A percentile compares a stretch with the other conserved stretches of the same genome.
These are phyloP conservation scores for Lentinula novae-zelandiae DNA, from an alignment of 1,284 basidiomycete genomes.

Conservation along the genomic window DNA sequence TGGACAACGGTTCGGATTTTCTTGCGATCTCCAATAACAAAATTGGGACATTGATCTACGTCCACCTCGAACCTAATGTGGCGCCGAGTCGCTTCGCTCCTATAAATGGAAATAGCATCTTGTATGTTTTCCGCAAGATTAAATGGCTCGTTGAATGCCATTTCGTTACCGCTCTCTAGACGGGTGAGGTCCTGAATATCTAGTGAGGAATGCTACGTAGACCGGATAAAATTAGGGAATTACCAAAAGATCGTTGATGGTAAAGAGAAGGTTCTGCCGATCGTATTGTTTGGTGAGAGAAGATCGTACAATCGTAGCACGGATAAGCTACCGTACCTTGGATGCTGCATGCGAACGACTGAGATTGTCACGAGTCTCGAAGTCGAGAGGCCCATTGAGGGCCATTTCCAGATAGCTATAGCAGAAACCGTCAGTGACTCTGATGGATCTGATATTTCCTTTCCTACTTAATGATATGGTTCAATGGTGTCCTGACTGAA, in stretches of 20 bases:
- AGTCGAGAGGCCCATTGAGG: conserved; percentile 74
- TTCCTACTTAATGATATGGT: conserved; percentile 70
- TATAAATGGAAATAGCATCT: conserved; percentile 65
- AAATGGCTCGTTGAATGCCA: conserved; percentile 83
- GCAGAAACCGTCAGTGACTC: conserved; percentile 4
- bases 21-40: conserved; percentile 67
- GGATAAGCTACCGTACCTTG: conserved; percentile 43
- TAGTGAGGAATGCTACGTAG: conserved; percentile 12
- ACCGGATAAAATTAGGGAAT: conserved; percentile 14
- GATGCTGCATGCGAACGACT: conserved; percentile 79
- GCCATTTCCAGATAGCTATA: conserved; percentile 81
- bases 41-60: conserved; percentile 48
- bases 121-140: conserved; percentile 66
- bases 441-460: background rate
- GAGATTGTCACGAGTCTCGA: conserved; percentile 78
- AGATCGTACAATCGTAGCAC: conserved; percentile 10
- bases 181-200: conserved; percentile 68
- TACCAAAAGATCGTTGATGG: conserved; percentile 82
- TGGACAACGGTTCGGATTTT: conserved; percentile 83
- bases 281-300: conserved; percentile 7
- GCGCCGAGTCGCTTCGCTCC: conserved; percentile 68
- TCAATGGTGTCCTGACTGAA: conserved; percentile 68
- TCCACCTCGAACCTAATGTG: conserved; percentile 64
- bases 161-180: conserved; percentile 78
- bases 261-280: conserved; percentile 64